phyloP scores from a whole-genome alignment of 768 basidiomycete genomes.

The Naganishia onofrii region DNA sequence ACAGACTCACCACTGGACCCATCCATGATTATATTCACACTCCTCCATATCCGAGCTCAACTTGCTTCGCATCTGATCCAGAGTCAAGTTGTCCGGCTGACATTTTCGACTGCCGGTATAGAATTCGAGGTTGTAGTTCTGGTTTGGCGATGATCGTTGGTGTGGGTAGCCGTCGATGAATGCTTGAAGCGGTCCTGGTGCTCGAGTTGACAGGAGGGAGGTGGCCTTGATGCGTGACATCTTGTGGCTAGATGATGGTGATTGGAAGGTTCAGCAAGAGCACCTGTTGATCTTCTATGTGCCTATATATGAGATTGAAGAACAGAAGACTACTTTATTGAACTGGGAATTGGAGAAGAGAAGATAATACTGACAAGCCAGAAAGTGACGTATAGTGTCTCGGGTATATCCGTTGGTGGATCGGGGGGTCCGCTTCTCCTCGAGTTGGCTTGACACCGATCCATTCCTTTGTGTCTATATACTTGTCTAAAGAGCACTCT shows the following conservation, averaged over 20 bases:
- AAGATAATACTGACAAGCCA: too few relatives aligned
- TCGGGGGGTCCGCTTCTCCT: too few relatives aligned
- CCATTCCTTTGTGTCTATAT: too few relatives aligned
- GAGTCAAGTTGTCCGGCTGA: constrained; percentile 13
- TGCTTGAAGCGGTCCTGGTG: constrained; percentile 18
- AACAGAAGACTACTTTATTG: background rate
- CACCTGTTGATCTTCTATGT: too few relatives aligned
- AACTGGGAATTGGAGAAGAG: too few relatives aligned
- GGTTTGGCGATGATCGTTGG: constrained; percentile 7
- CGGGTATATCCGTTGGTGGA: background rate
- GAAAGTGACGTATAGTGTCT: background rate
- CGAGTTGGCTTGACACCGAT: too few relatives aligned
- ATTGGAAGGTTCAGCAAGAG: background rate
- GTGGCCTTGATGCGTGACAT: constrained; percentile 10
- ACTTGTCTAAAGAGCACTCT: too few relatives aligned
- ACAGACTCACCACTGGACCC: constrained; percentile 29
- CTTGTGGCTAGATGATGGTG: background rate
- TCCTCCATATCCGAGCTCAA: constrained; percentile 24
- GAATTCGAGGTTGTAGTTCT: constrained; percentile 23
- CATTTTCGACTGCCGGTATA: constrained; percentile 7
- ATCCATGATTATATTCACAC: constrained; percentile 28
- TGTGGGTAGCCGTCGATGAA: constrained; percentile 26
- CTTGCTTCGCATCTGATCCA: constrained; percentile 8
- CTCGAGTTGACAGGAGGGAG: constrained; percentile 3
- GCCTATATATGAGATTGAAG: background rate